phyloP scores from a whole-genome alignment of 352 stramenopile genomes.

The Pythium graminicola region DNA sequence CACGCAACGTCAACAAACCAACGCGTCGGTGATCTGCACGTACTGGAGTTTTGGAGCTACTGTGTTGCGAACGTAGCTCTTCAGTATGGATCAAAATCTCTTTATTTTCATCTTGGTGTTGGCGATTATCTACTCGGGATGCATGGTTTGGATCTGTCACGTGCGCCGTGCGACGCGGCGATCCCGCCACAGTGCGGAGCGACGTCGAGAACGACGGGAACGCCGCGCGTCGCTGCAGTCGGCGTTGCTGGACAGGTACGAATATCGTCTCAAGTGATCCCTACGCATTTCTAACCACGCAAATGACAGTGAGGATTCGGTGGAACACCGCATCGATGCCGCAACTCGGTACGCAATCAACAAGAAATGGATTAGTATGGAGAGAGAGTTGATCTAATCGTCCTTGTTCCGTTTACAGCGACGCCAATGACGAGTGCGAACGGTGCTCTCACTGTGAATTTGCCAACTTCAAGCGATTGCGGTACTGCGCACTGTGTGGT shows the following conservation, averaged over 20 bases:
- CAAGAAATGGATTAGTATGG: too few species aligned
- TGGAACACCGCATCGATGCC: slow-evolving; percentile 44
- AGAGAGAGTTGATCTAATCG: not conserved
- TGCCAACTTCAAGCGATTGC: slow-evolving; percentile 36
- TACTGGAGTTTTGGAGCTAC: too few species aligned
- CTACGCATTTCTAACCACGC: too few species aligned
- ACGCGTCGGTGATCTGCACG: too few species aligned
- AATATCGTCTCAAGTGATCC: too few species aligned
- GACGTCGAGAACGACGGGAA: slow-evolving; percentile 9
- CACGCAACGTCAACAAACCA: too few species aligned
- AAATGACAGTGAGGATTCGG: slow-evolving; percentile 13
- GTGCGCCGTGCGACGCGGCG: slow-evolving; percentile 19
- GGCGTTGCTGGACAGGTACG: slow-evolving; percentile 31
- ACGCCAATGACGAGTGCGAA: slow-evolving; percentile 28
- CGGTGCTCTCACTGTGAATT: slow-evolving; percentile 36
- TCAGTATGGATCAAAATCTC: slow-evolving; percentile 25
- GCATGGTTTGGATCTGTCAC: slow-evolving; percentile 28
- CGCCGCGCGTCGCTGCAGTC: slow-evolving; percentile 17
- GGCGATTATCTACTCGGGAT: slow-evolving; percentile 27
- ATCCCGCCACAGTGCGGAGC: slow-evolving; percentile 3
- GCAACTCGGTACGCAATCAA: slow-evolving; percentile 32
- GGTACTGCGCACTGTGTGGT: slow-evolving; percentile 39
- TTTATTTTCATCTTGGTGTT: slow-evolving; percentile 35
- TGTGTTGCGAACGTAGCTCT: too few species aligned
- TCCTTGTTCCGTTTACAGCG: slow-evolving; percentile 13